Conservation (phyloP, 2,329 filamentous ascomycete genomes). For the Aureobasidium namibiae region DNA sequence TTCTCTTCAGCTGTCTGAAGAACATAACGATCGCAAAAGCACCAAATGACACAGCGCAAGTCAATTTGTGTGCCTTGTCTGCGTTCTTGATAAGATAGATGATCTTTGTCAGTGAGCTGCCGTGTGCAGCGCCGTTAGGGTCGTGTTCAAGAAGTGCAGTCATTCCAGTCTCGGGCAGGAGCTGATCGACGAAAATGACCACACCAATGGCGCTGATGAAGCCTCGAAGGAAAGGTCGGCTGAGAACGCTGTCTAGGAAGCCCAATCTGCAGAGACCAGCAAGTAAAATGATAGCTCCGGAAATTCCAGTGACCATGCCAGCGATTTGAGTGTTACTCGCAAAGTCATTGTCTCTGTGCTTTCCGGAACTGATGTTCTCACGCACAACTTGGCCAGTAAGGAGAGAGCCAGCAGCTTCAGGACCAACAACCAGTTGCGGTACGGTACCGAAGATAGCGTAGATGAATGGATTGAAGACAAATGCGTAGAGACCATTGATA, state of each 20-base stretch:
- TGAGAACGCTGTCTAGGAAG: conserved; percentile 90
- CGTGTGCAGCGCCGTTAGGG: conserved; percentile 59
- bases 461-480: conserved; percentile 83
- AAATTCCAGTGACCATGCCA: conserved; percentile 79
- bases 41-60: conserved; percentile 64
- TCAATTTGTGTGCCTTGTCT: conserved; percentile 61
- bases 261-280: conserved; percentile 79
- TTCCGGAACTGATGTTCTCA: conserved; percentile 61
- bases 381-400: conserved; percentile 82
- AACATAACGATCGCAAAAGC: conserved; percentile 87
- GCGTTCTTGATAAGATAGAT: conserved; percentile 66
- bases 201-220: conserved; percentile 97
- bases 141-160: conserved; percentile 53
- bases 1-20: conserved; percentile 65
- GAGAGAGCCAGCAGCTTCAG: conserved; percentile 87
- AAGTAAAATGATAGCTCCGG: conserved; percentile 79
- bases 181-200: conserved; percentile 90
- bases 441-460: conserved; percentile 89
- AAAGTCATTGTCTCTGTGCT: conserved; percentile 57
- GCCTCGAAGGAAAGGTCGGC: conserved; percentile 81
- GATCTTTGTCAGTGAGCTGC: conserved; percentile 79
- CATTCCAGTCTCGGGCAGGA: conserved; percentile 84
- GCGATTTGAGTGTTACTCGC: conserved; percentile 73
- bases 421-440: conserved; percentile 87
- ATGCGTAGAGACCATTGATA: conserved; percentile 88